Evolutionary conservation across 2,329 filamentous ascomycete species (phyloP).

Genomic region (Cladobotryum protrusum): DNA sequence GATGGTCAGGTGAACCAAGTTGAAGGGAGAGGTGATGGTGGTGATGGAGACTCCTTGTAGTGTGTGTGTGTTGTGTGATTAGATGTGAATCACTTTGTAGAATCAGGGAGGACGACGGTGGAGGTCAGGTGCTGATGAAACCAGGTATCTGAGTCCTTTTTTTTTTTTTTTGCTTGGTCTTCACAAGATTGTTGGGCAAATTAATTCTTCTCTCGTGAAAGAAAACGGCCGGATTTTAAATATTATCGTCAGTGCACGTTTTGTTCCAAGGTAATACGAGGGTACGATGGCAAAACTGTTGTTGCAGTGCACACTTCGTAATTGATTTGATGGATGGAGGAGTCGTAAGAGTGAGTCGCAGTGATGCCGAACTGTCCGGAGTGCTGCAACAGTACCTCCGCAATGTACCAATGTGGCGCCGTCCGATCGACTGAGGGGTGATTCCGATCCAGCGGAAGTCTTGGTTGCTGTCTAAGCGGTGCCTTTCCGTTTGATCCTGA

Average conservation of each 20-base stretch:
- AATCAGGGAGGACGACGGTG: background rate
- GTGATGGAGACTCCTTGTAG: background rate
- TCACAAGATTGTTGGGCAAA: too few relatives aligned
- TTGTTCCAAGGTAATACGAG: too few relatives aligned
- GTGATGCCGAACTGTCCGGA: background rate
- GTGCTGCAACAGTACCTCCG: background rate
- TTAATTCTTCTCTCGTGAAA: too few relatives aligned
- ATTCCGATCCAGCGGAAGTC: slow-evolving; percentile 15
- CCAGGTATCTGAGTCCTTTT: too few relatives aligned
- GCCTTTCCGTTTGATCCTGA: slow-evolving; percentile 1
- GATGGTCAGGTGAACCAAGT: background rate
- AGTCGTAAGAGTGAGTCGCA: background rate
- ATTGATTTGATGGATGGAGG: background rate
- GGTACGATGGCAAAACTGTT: too few relatives aligned
- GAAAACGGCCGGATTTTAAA: too few relatives aligned
- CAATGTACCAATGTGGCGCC: slow-evolving; percentile 11
- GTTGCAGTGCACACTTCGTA: too few relatives aligned
- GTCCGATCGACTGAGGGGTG: background rate
- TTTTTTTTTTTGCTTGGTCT: too few relatives aligned
- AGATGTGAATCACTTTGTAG: background rate
- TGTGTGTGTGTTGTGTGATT: background rate
- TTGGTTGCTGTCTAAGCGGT: background rate
- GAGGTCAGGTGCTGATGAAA: too few relatives aligned
- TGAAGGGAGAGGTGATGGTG: background rate
- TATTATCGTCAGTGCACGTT: too few relatives aligned